Percentiles rank a stretch among this genome's conserved stretches.
These are phyloP conservation scores for Alternaria sp. DNA, from an alignment of 2,329 filamentous ascomycete genomes.

Conservation along the genomic window DNA sequence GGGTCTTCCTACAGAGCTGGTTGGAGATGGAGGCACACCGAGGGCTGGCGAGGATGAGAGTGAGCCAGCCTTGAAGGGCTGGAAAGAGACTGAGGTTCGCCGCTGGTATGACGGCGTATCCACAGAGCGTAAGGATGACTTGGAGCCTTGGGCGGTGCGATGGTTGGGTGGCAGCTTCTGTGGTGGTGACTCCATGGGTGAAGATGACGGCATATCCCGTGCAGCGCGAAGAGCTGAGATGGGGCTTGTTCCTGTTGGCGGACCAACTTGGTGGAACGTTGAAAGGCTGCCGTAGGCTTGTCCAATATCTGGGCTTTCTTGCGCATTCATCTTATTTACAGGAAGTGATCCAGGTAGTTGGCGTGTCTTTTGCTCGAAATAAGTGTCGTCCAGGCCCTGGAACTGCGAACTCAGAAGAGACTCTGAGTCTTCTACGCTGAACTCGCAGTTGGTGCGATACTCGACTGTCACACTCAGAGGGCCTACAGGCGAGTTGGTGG, in stretches of 20 bases:
- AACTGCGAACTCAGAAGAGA: slow-evolving; percentile 90
- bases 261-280: slow-evolving; percentile 82
- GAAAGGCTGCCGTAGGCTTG: slow-evolving; percentile 90
- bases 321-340: slow-evolving; percentile 58
- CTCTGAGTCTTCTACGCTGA: slow-evolving; percentile 90
- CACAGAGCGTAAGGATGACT: slow-evolving; percentile 56
- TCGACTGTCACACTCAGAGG: slow-evolving; percentile 80
- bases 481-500: slow-evolving; percentile 85
- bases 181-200: slow-evolving; percentile 58
- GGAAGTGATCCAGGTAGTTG: slow-evolving; percentile 78
- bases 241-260: slow-evolving; percentile 79
- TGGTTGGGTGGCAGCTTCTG: slow-evolving; percentile 57
- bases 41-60: slow-evolving; percentile 84
- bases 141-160: slow-evolving; percentile 55
- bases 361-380: slow-evolving; percentile 76
- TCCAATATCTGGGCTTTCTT: slow-evolving; percentile 65
- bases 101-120: slow-evolving; percentile 63
- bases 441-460: slow-evolving; percentile 88
- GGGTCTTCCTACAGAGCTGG: slow-evolving; percentile 53
- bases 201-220: slow-evolving; percentile 60
- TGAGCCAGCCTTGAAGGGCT: slow-evolving; percentile 95
- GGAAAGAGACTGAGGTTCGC: slow-evolving; percentile 85
- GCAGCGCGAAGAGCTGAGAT: slow-evolving; percentile 81
- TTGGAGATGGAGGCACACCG: slow-evolving; percentile 60
- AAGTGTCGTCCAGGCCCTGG: slow-evolving; percentile 87